A percentile compares a stretch with the other conserved stretches of the same genome.
Conservation (phyloP, 257 asterid genomes). For the Cordia subcordata region DNA sequence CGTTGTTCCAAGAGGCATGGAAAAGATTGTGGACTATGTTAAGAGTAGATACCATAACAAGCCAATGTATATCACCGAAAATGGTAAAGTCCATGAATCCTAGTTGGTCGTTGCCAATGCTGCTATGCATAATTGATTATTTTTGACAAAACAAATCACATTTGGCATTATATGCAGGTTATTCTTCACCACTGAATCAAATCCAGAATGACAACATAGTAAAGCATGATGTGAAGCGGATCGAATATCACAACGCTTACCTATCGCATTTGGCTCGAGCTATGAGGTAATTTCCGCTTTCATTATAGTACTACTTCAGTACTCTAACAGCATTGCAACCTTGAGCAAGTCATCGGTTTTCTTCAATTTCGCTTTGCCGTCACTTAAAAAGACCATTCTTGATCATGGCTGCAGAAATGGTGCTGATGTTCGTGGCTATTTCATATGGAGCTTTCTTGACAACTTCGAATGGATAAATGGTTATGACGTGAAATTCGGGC, state of each 20-base stretch:
- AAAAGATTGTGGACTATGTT: slow-evolving; percentile 38
- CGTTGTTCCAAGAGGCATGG: slow-evolving; percentile 74
- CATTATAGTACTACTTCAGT: neutral
- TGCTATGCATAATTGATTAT: neutral
- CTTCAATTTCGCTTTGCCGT: neutral
- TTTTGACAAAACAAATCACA: no score
- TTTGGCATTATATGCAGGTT: slow-evolving; percentile 48
- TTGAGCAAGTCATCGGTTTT: no score
- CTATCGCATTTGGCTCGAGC: slow-evolving; percentile 18
- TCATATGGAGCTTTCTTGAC: slow-evolving; percentile 76
- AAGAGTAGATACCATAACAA: slow-evolving; percentile 64
- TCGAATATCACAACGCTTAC: slow-evolving; percentile 17
- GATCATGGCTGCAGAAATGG: slow-evolving; percentile 33
- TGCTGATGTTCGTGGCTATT: slow-evolving; percentile 67
- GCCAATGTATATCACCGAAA: slow-evolving; percentile 71
- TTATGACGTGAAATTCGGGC: slow-evolving; percentile 45
- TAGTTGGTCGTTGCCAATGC: neutral
- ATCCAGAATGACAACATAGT: slow-evolving; percentile 13
- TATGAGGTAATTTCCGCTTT: slow-evolving; percentile 2
- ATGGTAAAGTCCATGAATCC: slow-evolving; percentile 35
- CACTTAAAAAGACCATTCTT: neutral
- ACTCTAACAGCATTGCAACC: neutral
- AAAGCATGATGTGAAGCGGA: slow-evolving; percentile 31
- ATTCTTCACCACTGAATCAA: slow-evolving; percentile 35
- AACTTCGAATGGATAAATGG: slow-evolving; percentile 63